These are phyloP conservation scores for Scedosporium boydii DNA, from an alignment of 2,329 filamentous ascomycete species.

Conservation along the genomic window DNA sequence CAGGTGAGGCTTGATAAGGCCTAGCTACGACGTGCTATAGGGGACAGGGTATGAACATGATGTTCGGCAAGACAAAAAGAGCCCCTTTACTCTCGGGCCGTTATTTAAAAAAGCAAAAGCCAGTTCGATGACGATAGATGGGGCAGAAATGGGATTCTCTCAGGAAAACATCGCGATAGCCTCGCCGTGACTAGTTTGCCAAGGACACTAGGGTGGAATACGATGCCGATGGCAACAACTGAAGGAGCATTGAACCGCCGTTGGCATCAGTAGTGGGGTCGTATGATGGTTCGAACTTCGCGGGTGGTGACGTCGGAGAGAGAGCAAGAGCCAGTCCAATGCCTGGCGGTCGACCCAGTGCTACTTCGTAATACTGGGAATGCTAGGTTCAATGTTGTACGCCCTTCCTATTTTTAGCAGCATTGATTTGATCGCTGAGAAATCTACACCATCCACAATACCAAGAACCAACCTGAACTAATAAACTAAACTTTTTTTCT, in stretches of 20 bases:
- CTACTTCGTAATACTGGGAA: not conserved
- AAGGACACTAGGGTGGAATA: not conserved
- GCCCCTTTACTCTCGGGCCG: too few relatives aligned
- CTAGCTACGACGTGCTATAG: too few relatives aligned
- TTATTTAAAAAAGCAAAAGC: too few relatives aligned
- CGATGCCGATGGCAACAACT: not conserved
- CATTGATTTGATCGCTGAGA: too few relatives aligned
- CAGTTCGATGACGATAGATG: not conserved
- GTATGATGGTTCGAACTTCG: not conserved
- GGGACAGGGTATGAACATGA: too few relatives aligned
- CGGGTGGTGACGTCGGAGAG: not conserved
- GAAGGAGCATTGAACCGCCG: not conserved
- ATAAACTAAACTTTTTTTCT: too few relatives aligned
- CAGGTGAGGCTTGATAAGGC: too few relatives aligned
- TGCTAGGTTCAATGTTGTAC: too few relatives aligned
- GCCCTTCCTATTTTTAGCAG: too few relatives aligned
- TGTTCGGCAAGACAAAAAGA: too few relatives aligned
- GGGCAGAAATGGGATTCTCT: not conserved
- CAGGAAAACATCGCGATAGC: not conserved
- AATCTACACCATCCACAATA: too few relatives aligned
- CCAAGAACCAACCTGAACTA: too few relatives aligned
- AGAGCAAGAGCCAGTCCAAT: not conserved
- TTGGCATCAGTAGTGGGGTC: not conserved
- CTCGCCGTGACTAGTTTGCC: not conserved
- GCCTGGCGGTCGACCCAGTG: not conserved